Conservation (phyloP, 2,329 filamentous ascomycete genomes). For the Penicillium sp. region DNA sequence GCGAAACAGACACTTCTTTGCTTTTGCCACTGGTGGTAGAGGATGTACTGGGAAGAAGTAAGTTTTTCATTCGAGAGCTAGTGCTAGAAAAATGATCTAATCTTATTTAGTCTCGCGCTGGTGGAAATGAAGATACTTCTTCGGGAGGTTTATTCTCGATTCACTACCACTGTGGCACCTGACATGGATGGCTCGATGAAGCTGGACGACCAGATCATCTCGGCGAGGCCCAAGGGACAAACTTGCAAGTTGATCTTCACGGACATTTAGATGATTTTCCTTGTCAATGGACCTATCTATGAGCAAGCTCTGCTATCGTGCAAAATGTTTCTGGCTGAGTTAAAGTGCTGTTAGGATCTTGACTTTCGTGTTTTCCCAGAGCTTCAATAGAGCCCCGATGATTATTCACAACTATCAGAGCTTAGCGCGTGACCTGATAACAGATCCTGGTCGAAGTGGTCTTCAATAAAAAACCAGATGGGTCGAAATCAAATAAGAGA, state of each 20-base stretch:
- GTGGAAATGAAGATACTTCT: conserved; percentile 70
- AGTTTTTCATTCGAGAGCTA: conserved; percentile 39
- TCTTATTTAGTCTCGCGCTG: conserved; percentile 57
- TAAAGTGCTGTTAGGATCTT: neutral
- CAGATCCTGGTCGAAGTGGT: neutral
- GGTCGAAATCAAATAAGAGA: neutral
- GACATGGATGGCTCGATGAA: conserved; percentile 64
- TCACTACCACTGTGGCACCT: conserved; percentile 55
- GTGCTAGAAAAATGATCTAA: conserved; percentile 8
- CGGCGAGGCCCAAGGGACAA: conserved; percentile 64
- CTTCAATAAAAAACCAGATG: neutral
- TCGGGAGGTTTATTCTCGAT: conserved; percentile 64
- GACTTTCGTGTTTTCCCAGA: neutral
- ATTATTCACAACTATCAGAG: neutral
- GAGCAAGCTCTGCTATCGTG: neutral
- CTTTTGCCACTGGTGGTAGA: conserved; percentile 67
- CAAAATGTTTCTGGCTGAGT: neutral
- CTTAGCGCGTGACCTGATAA: neutral
- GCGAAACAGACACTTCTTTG: conserved; percentile 63
- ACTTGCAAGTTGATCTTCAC: conserved; percentile 56
- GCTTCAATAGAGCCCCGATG: neutral
- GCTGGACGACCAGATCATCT: conserved; percentile 70
- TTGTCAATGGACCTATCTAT: neutral
- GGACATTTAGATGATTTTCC: conserved; percentile 3
- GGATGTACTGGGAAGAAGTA: conserved; percentile 63